Conservation (phyloP, 1,284 basidiomycete species). For the Heliocybe sulcata region DNA sequence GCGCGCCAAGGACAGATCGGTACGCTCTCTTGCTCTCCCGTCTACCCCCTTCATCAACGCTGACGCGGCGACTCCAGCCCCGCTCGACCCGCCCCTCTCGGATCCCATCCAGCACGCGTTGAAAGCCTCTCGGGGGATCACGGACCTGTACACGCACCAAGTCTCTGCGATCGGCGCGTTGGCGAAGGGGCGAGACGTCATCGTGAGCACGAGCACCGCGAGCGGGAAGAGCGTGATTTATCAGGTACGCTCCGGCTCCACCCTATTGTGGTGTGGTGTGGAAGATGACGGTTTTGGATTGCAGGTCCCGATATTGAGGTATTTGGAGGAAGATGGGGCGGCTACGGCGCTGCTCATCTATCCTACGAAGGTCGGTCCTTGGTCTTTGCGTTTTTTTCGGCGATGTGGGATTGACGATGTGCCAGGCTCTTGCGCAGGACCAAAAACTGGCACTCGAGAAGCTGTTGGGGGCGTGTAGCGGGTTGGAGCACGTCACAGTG, state of each 20-base stretch:
- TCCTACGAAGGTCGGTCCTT: constrained; percentile 67
- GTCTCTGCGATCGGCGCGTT: constrained; percentile 71
- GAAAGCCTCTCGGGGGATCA: constrained; percentile 55
- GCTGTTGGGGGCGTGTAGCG: constrained; percentile 54
- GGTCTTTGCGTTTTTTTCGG: not conserved
- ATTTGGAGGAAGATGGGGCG: constrained; percentile 54
- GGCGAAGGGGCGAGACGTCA: constrained; percentile 59
- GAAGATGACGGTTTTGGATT: too few relatives aligned
- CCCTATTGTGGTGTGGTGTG: too few relatives aligned
- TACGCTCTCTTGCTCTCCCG: constrained; percentile 20
- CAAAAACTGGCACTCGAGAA: constrained; percentile 68
- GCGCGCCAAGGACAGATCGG: constrained; percentile 47
- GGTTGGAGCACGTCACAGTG: constrained; percentile 57
- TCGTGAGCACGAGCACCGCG: constrained; percentile 87
- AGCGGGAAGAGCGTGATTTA: constrained; percentile 92
- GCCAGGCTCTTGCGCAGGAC: constrained; percentile 83
- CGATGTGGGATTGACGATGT: constrained; percentile 2
- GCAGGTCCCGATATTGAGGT: constrained; percentile 68
- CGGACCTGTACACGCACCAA: constrained; percentile 74
- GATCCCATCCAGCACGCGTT: constrained; percentile 53
- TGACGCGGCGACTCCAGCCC: too few relatives aligned
- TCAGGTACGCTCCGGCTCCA: constrained; percentile 39
- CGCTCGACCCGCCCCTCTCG: constrained; percentile 52
- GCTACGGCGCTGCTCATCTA: constrained; percentile 84
- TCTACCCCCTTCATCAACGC: too few relatives aligned